Evolutionary conservation across 148 eudicot genomes (phyloP).

Genomic region (Bassia scoparia): DNA sequence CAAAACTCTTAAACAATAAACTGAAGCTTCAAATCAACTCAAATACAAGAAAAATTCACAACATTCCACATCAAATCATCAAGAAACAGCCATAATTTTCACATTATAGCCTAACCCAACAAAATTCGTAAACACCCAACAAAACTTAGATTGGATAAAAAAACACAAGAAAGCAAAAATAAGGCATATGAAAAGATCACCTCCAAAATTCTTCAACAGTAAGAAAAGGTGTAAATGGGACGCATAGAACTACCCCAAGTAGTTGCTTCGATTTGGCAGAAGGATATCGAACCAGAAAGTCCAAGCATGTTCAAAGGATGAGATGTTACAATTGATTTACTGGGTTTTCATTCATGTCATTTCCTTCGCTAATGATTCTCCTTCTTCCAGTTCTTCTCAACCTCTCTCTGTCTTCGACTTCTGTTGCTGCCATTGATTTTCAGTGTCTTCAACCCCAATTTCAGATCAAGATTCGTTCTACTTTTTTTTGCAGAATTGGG

Average conservation of each 20-base stretch:
- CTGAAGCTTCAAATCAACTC: not conserved
- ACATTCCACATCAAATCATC: not conserved
- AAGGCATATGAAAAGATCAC: conserved; percentile 20
- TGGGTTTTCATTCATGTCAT: conserved; percentile 5
- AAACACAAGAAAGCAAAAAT: not conserved
- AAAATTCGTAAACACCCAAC: not conserved
- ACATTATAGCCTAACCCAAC: too few relatives aligned
- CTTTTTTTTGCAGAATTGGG: too few relatives aligned
- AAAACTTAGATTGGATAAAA: not conserved
- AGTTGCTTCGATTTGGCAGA: conserved; percentile 48
- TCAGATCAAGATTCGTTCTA: not conserved
- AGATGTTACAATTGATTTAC: conserved; percentile 8
- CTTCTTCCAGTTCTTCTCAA: conserved; percentile 42
- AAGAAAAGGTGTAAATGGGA: conserved; percentile 77
- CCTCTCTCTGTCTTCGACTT: not conserved
- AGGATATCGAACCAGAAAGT: conserved; percentile 92
- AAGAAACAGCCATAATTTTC: too few relatives aligned
- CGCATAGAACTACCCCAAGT: conserved; percentile 79
- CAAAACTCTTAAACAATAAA: too few relatives aligned
- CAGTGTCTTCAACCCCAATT: conserved; percentile 33
- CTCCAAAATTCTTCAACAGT: conserved; percentile 90
- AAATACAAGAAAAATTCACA: not conserved
- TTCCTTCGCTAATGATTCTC: conserved; percentile 38
- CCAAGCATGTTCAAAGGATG: conserved; percentile 84
- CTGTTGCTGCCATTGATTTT: conserved; percentile 25